These are phyloP conservation scores for Psidium friedrichsthalianum DNA, from an alignment of 345 rosid species.

Conservation along the genomic window DNA sequence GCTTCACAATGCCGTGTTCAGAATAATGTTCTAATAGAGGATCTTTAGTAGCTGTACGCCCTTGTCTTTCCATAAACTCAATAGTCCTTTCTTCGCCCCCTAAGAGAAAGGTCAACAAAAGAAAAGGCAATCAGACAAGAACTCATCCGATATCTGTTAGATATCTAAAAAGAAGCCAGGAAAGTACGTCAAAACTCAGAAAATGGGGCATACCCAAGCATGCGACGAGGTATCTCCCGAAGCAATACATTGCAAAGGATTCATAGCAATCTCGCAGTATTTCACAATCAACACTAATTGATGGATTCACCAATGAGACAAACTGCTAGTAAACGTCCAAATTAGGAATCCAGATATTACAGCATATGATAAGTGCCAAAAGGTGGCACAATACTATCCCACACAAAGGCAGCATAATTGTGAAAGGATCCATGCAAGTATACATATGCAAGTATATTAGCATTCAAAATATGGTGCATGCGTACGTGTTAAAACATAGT, in stretches of 20 bases:
- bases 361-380: background rate
- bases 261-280: conserved; percentile 97
- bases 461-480: background rate
- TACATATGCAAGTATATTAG: background rate
- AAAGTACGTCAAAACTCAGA: background rate
- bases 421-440: background rate
- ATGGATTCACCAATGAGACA: conserved; percentile 79
- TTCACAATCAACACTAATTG: conserved; percentile 80
- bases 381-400: background rate
- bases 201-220: conserved; percentile 69
- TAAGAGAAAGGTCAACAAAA: conserved; percentile 9
- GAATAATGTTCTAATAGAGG: conserved; percentile 51
- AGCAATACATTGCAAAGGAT: conserved; percentile 99
- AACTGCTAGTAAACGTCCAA: conserved; percentile 34
- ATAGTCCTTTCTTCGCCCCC: conserved; percentile 93
- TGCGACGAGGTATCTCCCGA: conserved; percentile 96
- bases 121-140: background rate
- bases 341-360: background rate
- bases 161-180: background rate
- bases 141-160: background rate
- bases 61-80: conserved; percentile 85
- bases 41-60: conserved; percentile 47
- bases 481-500: background rate
- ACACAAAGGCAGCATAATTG: background rate
- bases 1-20: conserved; percentile 59